Evolutionary conservation across 2,329 filamentous ascomycete genomes (phyloP).

Genomic region (Aspergillus eucalypticola): DNA sequence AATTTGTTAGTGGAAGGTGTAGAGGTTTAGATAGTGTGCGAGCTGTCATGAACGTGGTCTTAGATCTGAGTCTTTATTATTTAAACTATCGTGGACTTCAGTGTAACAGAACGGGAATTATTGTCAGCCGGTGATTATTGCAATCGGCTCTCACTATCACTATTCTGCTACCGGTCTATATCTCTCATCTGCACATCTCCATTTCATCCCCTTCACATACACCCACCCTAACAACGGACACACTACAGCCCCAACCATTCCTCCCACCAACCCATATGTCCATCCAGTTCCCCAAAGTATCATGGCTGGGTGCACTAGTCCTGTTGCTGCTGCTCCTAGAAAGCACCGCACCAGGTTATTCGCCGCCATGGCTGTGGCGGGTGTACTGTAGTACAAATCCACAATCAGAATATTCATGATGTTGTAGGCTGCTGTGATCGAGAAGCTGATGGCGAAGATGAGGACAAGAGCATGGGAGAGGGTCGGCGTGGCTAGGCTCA

Average conservation of each 20-base stretch:
- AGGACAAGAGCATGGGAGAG: constrained; percentile 31
- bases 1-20: too few species aligned
- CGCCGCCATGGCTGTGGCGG: constrained; percentile 36
- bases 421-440: constrained; percentile 43
- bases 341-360: constrained; percentile 37
- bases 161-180: background rate
- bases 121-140: too few species aligned
- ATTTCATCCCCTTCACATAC: constrained; percentile 21
- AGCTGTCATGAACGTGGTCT: too few species aligned
- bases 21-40: too few species aligned
- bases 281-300: constrained; percentile 13
- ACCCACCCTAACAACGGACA: constrained; percentile 23
- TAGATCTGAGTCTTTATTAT: too few species aligned
- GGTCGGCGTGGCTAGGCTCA: constrained; percentile 28
- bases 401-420: constrained; percentile 49
- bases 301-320: constrained; percentile 26
- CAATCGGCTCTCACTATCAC: background rate
- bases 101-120: too few species aligned
- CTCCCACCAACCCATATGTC: constrained; percentile 23
- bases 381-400: constrained; percentile 39
- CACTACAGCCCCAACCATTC: constrained; percentile 5
- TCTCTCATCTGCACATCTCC: constrained; percentile 16
- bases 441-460: constrained; percentile 39
- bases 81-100: too few species aligned
- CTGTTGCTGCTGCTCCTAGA: constrained; percentile 33